These are phyloP conservation scores for Baorangia bicolor DNA, from an alignment of 768 basidiomycete genomes.

Conservation along the genomic window DNA sequence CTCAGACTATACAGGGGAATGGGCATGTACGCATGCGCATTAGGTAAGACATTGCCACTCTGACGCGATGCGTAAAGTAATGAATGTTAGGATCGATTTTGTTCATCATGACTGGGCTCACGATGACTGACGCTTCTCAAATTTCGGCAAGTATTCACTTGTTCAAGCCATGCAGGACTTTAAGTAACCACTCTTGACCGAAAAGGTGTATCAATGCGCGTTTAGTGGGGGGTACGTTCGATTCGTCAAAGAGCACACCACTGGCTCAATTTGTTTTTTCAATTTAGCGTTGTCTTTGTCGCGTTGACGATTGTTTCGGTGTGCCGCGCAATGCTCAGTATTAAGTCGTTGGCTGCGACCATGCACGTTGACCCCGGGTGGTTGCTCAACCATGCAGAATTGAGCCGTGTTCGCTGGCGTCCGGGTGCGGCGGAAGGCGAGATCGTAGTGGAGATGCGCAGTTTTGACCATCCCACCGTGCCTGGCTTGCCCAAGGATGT, in stretches of 20 bases:
- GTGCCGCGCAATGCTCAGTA: slow-evolving; percentile 40
- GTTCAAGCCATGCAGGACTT: not conserved
- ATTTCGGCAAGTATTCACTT: slow-evolving; percentile 7
- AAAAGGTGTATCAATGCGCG: slow-evolving; percentile 11
- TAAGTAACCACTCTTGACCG: not conserved
- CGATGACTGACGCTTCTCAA: not conserved
- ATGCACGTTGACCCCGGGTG: slow-evolving; percentile 42
- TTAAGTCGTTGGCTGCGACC: slow-evolving; percentile 41
- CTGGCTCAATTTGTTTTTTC: not conserved
- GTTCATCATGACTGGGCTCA: slow-evolving; percentile 13
- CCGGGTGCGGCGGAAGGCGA: slow-evolving; percentile 38
- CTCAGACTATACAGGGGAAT: slow-evolving; percentile 19
- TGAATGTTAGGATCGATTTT: slow-evolving; percentile 13
- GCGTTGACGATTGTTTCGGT: slow-evolving; percentile 28
- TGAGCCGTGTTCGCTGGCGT: slow-evolving; percentile 43
- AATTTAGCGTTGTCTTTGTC: not conserved
- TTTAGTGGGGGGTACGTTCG: slow-evolving; percentile 9
- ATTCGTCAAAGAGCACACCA: not conserved
- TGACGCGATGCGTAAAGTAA: not conserved
- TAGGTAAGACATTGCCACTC: slow-evolving; percentile 4
- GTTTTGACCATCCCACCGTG: not conserved
- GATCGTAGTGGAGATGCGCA: slow-evolving; percentile 23
- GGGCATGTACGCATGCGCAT: slow-evolving; percentile 20
- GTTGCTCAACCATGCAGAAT: slow-evolving; percentile 46
- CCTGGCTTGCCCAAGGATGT: not conserved